phyloP scores from a whole-genome alignment of 2,329 filamentous ascomycete genomes.

The Cladosporium sp. region DNA sequence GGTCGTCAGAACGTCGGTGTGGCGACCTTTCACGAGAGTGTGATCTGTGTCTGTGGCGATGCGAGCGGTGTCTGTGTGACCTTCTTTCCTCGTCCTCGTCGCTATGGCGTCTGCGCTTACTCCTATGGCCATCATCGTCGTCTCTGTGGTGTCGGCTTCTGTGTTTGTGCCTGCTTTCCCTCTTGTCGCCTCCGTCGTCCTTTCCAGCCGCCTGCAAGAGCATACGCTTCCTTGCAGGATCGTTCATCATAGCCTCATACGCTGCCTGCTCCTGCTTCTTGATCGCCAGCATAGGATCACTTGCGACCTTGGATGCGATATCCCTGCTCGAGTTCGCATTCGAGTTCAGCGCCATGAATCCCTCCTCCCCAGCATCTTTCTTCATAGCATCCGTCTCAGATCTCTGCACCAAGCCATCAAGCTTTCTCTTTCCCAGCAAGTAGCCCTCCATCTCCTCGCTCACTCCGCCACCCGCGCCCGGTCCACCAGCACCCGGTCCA shows the following conservation, averaged over 20 bases:
- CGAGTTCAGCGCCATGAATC: constrained; percentile 55
- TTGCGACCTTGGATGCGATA: constrained; percentile 79
- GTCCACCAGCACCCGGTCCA: constrained; percentile 74
- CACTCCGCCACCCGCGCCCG: constrained; percentile 60
- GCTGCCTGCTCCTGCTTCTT: constrained; percentile 73
- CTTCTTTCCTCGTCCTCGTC: constrained; percentile 37
- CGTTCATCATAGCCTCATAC: constrained; percentile 69
- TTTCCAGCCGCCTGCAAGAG: constrained; percentile 56
- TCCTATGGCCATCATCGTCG: constrained; percentile 34
- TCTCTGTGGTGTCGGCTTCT: constrained; percentile 28
- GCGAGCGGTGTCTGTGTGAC: constrained; percentile 34
- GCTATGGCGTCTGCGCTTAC: constrained; percentile 36
- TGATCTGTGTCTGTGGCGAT: constrained; percentile 29
- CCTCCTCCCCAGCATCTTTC: constrained; percentile 58
- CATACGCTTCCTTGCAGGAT: constrained; percentile 67
- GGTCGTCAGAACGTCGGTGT: constrained; percentile 22
- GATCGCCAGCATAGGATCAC: constrained; percentile 89
- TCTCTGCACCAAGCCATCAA: constrained; percentile 82
- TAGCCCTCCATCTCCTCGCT: constrained; percentile 92
- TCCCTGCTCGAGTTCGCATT: constrained; percentile 75
- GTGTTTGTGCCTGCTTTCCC: constrained; percentile 33
- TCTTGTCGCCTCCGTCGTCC: constrained; percentile 30
- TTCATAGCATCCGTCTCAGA: constrained; percentile 78
- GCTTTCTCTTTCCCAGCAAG: constrained; percentile 84
- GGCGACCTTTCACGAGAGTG: constrained; percentile 29